phyloP scores from a whole-genome alignment of 2,329 filamentous ascomycete species.

The Colletotrichum lini region DNA sequence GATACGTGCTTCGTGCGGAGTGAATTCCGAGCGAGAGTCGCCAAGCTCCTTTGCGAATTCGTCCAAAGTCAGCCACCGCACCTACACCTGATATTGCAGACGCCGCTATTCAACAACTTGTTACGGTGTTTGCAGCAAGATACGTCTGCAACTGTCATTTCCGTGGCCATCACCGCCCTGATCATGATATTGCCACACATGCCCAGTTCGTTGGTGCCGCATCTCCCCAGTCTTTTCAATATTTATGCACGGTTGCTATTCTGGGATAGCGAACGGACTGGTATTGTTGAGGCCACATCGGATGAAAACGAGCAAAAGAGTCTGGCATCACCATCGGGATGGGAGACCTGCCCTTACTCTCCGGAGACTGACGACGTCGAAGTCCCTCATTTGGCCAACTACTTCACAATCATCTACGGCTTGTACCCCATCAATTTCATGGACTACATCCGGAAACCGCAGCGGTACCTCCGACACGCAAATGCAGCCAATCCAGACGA shows the following conservation, averaged over 20 bases:
- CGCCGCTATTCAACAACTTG: conserved; percentile 78
- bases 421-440: conserved; percentile 89
- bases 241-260: conserved; percentile 86
- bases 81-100: conserved; percentile 80
- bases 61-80: conserved; percentile 85
- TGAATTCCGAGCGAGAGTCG: conserved; percentile 73
- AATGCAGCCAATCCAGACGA: conserved; percentile 79
- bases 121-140: conserved; percentile 83
- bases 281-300: conserved; percentile 54
- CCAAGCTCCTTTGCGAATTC: conserved; percentile 80
- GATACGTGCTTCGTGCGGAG: conserved; percentile 77
- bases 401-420: conserved; percentile 87
- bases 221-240: conserved; percentile 82
- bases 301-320: conserved; percentile 56
- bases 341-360: conserved; percentile 76
- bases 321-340: conserved; percentile 58
- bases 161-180: conserved; percentile 79
- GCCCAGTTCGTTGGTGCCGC: conserved; percentile 77
- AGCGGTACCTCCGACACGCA: conserved; percentile 81
- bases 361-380: conserved; percentile 73
- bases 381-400: conserved; percentile 78
- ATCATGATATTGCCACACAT: conserved; percentile 89
- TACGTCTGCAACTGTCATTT: conserved; percentile 83
- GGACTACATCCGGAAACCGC: conserved; percentile 87
- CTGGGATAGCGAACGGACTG: conserved; percentile 74